Evolutionary conservation across 306 rosid genomes (phyloP).

Genomic region (Lablab purpureus): DNA sequence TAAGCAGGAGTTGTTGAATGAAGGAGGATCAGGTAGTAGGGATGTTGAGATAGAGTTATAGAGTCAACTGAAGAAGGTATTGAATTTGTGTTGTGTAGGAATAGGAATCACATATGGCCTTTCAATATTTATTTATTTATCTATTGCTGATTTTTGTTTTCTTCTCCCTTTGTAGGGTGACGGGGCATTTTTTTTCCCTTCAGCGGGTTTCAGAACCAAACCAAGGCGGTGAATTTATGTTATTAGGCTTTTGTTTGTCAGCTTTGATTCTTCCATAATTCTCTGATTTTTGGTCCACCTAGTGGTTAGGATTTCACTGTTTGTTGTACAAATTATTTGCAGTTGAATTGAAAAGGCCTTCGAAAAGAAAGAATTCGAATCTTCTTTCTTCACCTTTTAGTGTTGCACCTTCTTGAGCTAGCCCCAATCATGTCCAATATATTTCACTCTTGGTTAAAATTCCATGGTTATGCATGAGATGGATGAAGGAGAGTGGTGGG

Average conservation of each 20-base stretch:
- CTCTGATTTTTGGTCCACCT: constrained; percentile 39
- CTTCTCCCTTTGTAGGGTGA: constrained; percentile 31
- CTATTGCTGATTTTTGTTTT: neutral
- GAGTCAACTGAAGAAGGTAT: constrained; percentile 40
- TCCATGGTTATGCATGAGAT: neutral
- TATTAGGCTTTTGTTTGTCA: constrained; percentile 39
- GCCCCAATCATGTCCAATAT: neutral
- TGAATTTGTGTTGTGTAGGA: constrained; percentile 26
- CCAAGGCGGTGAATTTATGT: constrained; percentile 40
- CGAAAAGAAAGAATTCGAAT: neutral
- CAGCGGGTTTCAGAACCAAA: constrained; percentile 41
- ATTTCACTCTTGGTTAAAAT: neutral
- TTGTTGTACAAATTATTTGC: constrained; percentile 68
- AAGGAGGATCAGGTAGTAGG: constrained; percentile 61
- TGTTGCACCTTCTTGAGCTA: neutral
- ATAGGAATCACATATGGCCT: neutral
- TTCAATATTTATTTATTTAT: neutral
- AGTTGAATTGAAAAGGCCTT: constrained; percentile 14
- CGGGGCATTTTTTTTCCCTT: constrained; percentile 15
- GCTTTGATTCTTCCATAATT: constrained; percentile 35
- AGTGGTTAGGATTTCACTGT: constrained; percentile 51
- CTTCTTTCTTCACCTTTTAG: neutral
- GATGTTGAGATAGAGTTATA: constrained; percentile 65
- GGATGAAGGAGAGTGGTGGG: neutral
- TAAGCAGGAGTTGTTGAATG: constrained; percentile 64